phyloP scores from a whole-genome alignment of 202 grass and related monocot genomes.

The Schoenoplectus tabernaemontani region DNA sequence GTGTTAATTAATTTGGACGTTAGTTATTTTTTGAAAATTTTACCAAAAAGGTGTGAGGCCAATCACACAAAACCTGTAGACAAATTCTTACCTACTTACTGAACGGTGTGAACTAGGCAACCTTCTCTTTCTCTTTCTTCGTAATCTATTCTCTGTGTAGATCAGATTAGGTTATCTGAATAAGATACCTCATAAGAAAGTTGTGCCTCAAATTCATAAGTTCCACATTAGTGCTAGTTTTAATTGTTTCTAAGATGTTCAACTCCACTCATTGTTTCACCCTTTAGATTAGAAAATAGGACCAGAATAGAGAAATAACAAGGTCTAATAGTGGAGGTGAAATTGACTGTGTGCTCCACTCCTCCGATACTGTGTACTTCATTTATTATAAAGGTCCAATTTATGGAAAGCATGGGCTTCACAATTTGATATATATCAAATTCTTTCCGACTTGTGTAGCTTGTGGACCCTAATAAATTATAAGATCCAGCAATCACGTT shows the following conservation, averaged over 20 bases:
- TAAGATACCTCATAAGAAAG: slow-evolving; percentile 13
- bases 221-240: slow-evolving; percentile 3
- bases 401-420: not conserved
- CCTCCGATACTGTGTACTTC: not conserved
- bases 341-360: not conserved
- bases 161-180: not conserved
- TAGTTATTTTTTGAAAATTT: not conserved
- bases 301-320: not conserved
- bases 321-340: not conserved
- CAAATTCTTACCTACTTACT: slow-evolving; percentile 1
- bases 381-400: not conserved
- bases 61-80: slow-evolving; percentile 4
- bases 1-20: not conserved
- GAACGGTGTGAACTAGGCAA: slow-evolving; percentile 5
- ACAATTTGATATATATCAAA: not conserved
- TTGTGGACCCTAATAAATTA: not conserved
- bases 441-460: not conserved
- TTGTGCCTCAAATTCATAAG: slow-evolving; percentile 1
- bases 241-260: not conserved
- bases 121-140: not conserved
- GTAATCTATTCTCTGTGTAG: not conserved
- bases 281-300: not conserved
- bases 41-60: slow-evolving; percentile 11
- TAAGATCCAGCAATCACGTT: not conserved
- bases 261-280: not conserved